A percentile compares a stretch with the other conserved stretches of the same genome.
These are phyloP conservation scores for Xerocomellus amylosporus DNA, from an alignment of 768 basidiomycete genomes.

Conservation along the genomic window DNA sequence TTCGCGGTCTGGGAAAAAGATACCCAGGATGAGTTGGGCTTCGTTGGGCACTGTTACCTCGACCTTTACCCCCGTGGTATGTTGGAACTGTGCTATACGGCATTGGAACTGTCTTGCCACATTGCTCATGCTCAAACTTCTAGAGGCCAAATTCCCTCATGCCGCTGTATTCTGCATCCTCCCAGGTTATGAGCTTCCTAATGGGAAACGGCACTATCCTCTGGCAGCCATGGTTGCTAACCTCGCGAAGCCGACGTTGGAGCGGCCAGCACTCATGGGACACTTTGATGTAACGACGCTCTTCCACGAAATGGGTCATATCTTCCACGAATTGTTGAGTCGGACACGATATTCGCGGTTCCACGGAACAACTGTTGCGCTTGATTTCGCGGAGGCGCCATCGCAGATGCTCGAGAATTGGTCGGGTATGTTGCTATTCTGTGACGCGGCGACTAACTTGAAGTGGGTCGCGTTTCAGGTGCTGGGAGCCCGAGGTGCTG, in stretches of 20 bases:
- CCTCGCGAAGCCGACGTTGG: slow-evolving; percentile 76
- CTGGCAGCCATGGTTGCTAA: slow-evolving; percentile 84
- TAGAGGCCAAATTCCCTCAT: slow-evolving; percentile 76
- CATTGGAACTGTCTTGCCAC: background rate
- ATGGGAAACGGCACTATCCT: slow-evolving; percentile 67
- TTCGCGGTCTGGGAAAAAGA: slow-evolving; percentile 82
- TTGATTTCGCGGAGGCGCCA: slow-evolving; percentile 85
- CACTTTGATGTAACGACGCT: slow-evolving; percentile 84
- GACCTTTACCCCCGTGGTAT: slow-evolving; percentile 80
- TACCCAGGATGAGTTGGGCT: slow-evolving; percentile 64
- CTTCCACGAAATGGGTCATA: slow-evolving; percentile 85
- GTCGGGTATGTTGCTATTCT: slow-evolving; percentile 33
- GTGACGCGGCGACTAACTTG: background rate
- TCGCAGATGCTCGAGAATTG: slow-evolving; percentile 94
- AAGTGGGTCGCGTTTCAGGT: slow-evolving; percentile 37
- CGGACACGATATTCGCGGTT: slow-evolving; percentile 69
- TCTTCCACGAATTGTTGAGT: slow-evolving; percentile 66
- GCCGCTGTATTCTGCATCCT: slow-evolving; percentile 79
- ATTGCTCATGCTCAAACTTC: background rate
- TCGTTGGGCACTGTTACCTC: slow-evolving; percentile 82
- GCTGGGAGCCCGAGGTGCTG: slow-evolving; percentile 78
- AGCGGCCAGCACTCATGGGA: slow-evolving; percentile 77
- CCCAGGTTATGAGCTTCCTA: slow-evolving; percentile 53
- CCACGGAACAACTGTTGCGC: slow-evolving; percentile 75
- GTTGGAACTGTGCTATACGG: slow-evolving; percentile 12